phyloP scores from a whole-genome alignment of 805 yeast species.

The Starmerella riodocensis region DNA sequence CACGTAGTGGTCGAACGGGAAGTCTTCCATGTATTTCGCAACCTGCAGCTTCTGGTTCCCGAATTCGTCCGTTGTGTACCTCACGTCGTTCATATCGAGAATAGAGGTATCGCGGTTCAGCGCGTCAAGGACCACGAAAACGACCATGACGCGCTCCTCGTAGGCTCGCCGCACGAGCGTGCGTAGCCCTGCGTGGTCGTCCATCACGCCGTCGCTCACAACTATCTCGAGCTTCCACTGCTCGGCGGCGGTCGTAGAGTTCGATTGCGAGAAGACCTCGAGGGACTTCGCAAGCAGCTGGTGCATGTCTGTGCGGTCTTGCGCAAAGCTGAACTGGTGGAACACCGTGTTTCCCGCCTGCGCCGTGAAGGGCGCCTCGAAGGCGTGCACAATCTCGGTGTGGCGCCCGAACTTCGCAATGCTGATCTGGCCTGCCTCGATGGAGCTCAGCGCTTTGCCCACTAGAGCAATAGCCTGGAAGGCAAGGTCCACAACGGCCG shows the following conservation, averaged over 20 bases:
- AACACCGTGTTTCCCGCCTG: slow-evolving; percentile 75
- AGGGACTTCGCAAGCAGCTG: slow-evolving; percentile 61
- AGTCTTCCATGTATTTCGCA: slow-evolving; percentile 72
- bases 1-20: slow-evolving; percentile 95
- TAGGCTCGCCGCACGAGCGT: slow-evolving; percentile 81
- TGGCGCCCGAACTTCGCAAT: slow-evolving; percentile 82
- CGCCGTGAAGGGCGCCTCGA: slow-evolving; percentile 68
- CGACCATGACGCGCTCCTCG: slow-evolving; percentile 86
- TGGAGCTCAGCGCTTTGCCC: slow-evolving; percentile 80
- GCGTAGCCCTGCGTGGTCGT: slow-evolving; percentile 73
- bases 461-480: slow-evolving; percentile 90
- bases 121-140: slow-evolving; percentile 88
- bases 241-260: slow-evolving; percentile 32
- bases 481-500: slow-evolving; percentile 78
- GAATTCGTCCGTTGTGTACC: slow-evolving; percentile 46
- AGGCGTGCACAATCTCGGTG: slow-evolving; percentile 75
- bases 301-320: slow-evolving; percentile 71
- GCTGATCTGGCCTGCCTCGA: slow-evolving; percentile 87
- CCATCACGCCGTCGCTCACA: slow-evolving; percentile 93
- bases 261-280: slow-evolving; percentile 54
- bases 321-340: slow-evolving; percentile 83
- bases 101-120: slow-evolving; percentile 58
- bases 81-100: slow-evolving; percentile 87
- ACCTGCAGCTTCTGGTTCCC: slow-evolving; percentile 68
- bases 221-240: slow-evolving; percentile 90